These are phyloP conservation scores for Diatrype stigma DNA, from an alignment of 2,329 filamentous ascomycete species.

Conservation along the genomic window DNA sequence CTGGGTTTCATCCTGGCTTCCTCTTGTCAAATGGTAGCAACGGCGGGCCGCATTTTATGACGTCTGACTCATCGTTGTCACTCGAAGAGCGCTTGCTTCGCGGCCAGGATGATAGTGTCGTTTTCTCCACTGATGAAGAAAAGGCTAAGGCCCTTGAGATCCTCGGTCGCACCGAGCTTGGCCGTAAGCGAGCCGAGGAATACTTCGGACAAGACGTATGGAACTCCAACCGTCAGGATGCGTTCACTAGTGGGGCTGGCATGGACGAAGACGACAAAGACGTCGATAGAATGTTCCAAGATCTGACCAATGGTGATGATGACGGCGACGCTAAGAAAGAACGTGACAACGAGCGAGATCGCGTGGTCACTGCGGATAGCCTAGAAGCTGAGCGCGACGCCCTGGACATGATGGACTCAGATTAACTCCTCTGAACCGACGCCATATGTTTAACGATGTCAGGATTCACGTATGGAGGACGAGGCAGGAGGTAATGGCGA, in stretches of 20 bases:
- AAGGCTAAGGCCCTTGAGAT: constrained; percentile 51
- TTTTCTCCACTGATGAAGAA: constrained; percentile 40
- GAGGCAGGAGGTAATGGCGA: background rate
- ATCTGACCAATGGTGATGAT: constrained; percentile 51
- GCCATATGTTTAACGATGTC: background rate
- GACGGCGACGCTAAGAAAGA: constrained; percentile 37
- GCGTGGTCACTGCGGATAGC: constrained; percentile 29
- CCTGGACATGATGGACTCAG: constrained; percentile 32
- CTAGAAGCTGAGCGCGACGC: constrained; percentile 30
- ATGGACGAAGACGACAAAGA: constrained; percentile 31
- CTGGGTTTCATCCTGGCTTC: constrained; percentile 38
- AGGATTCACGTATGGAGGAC: background rate
- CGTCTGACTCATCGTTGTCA: constrained; percentile 36
- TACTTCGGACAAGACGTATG: constrained; percentile 49
- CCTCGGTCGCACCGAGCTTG: constrained; percentile 44
- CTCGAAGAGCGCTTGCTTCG: constrained; percentile 49
- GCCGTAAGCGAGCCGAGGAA: constrained; percentile 46
- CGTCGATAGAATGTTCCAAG: constrained; percentile 50
- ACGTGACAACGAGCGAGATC: constrained; percentile 27
- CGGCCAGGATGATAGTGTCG: constrained; percentile 41
- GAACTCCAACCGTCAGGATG: constrained; percentile 28
- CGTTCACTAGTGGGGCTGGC: constrained; percentile 14
- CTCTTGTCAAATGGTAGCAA: constrained; percentile 33
- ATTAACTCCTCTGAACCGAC: constrained; percentile 9
- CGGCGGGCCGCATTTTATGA: constrained; percentile 37